phyloP scores from a whole-genome alignment of 2,329 filamentous ascomycete species.

The Pseudopyricularia javanii region DNA sequence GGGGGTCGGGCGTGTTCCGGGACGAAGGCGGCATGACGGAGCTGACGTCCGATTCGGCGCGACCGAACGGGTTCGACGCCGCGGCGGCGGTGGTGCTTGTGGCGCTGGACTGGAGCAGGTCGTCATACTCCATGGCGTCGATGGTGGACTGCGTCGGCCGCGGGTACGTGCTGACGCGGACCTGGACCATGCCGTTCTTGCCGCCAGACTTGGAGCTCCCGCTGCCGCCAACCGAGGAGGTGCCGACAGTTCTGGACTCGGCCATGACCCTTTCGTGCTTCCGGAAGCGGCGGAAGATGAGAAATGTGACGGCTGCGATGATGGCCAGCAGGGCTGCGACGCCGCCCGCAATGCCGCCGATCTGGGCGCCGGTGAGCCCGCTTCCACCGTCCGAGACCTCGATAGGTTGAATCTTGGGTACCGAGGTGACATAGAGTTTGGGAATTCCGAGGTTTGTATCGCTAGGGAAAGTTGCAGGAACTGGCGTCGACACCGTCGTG shows the following conservation, averaged over 20 bases:
- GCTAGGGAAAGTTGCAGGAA: constrained; percentile 15
- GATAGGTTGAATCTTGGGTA: constrained; percentile 24
- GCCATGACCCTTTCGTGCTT: constrained; percentile 27
- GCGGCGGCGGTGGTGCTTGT: neutral
- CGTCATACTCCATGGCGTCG: constrained; percentile 27
- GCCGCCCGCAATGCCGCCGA: constrained; percentile 43
- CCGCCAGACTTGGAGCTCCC: neutral
- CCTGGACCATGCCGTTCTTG: constrained; percentile 9
- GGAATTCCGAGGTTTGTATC: constrained; percentile 17
- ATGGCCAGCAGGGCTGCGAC: constrained; percentile 33
- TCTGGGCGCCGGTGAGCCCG: constrained; percentile 23
- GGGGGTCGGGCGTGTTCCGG: constrained; percentile 7
- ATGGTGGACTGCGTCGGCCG: constrained; percentile 27
- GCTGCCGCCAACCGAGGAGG: neutral
- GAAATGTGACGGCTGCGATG: constrained; percentile 30
- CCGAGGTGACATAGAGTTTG: constrained; percentile 30
- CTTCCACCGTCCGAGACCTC: constrained; percentile 5
- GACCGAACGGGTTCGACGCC: neutral
- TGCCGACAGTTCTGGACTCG: constrained; percentile 20
- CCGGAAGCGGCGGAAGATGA: constrained; percentile 38
- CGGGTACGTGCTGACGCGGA: constrained; percentile 7
- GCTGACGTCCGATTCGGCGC: neutral
- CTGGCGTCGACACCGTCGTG: constrained; percentile 25
- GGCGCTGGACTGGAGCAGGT: constrained; percentile 16
- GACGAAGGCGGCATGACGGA: neutral